These are phyloP conservation scores for Trametes hirsuta DNA, from an alignment of 1,284 basidiomycete species.

Conservation along the genomic window DNA sequence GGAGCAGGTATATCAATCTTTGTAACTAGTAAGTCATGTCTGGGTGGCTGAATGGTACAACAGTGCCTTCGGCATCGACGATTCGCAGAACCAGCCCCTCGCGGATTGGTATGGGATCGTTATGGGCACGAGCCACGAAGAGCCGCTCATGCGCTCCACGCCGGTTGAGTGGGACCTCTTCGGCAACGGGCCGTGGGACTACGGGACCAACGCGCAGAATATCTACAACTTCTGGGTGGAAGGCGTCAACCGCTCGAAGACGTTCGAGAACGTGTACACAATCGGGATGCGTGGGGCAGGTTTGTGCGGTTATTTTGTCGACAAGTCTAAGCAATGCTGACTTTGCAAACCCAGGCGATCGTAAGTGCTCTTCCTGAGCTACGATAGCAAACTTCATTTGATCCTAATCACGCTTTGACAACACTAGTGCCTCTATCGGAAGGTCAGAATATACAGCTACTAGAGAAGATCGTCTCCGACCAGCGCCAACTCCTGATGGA, in stretches of 20 bases:
- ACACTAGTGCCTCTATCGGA: slow-evolving; percentile 54
- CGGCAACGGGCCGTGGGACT: slow-evolving; percentile 63
- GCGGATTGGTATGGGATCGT: slow-evolving; percentile 73
- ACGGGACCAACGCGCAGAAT: slow-evolving; percentile 51
- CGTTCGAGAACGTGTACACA: slow-evolving; percentile 64
- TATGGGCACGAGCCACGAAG: slow-evolving; percentile 72
- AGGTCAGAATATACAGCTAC: slow-evolving; percentile 50
- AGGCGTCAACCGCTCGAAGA: slow-evolving; percentile 56
- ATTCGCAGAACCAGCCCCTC: slow-evolving; percentile 61
- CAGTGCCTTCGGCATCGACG: slow-evolving; percentile 71
- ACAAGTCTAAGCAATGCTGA: neutral
- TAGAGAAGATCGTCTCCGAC: slow-evolving; percentile 60
- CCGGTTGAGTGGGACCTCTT: slow-evolving; percentile 63
- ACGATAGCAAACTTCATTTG: no score
- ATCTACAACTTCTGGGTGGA: slow-evolving; percentile 64
- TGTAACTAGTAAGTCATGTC: neutral
- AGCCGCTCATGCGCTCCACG: slow-evolving; percentile 66
- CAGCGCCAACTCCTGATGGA: slow-evolving; percentile 65
- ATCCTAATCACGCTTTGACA: no score
- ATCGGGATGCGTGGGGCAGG: slow-evolving; percentile 70
- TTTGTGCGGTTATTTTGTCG: slow-evolving; percentile 32
- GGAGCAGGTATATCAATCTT: slow-evolving; percentile 24
- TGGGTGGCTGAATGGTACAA: slow-evolving; percentile 19
- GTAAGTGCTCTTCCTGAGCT: neutral
- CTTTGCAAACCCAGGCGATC: neutral